Evolutionary conservation across 768 basidiomycete species (phyloP), one percentile per base, ranked within the genome.

Genomic region (Russula sp.): DNA sequence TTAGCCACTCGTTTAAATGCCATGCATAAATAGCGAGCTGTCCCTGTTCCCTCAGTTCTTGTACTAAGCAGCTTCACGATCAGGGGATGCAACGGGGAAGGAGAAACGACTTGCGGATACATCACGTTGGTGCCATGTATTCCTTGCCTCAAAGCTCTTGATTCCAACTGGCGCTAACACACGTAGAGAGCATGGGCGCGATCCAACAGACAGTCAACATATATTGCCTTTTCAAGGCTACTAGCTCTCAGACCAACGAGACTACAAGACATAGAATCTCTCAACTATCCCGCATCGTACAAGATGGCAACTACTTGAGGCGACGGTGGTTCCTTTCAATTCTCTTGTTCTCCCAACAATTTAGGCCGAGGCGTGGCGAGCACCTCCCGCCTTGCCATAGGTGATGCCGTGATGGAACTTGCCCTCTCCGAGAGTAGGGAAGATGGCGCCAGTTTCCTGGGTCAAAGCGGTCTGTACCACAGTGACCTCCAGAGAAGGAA

Each of bases 401-500:
- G 65, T 66, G 56, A 66, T 57, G 16, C 53, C 39, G 56, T 60
- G 54, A 51, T 64, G 56, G 22, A 60, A 56, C 2, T 42, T 9
- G 1, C 45, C 20, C 2, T 60, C 46, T 22, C 63, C 65, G 16
- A 54, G 43, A 25, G 49, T 32, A 2, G 65, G 65, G 63, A 66
- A 64, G 32, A 35, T 5, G 38, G 43, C 1, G 38, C 61, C 56
- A 5, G 61, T 56, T 35, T 9, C 29, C 0, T 46, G 49, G 7
- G 61, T 62, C 61, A 62, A 47, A 8, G 22, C 34, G 10, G 63
- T 60, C 22, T 55, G 14, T 14, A 18, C 29, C 13, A 66, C 63
- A 3, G 51, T 47, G 50, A 66, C 55, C 58, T 66, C 65, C 34
- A 66, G 46, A 16, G 65, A 66, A 3, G 54, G 45, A 42, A 66